Conservation (phyloP, 108 stramenopile genomes). For the Pseudonitzschia multiseries region DNA sequence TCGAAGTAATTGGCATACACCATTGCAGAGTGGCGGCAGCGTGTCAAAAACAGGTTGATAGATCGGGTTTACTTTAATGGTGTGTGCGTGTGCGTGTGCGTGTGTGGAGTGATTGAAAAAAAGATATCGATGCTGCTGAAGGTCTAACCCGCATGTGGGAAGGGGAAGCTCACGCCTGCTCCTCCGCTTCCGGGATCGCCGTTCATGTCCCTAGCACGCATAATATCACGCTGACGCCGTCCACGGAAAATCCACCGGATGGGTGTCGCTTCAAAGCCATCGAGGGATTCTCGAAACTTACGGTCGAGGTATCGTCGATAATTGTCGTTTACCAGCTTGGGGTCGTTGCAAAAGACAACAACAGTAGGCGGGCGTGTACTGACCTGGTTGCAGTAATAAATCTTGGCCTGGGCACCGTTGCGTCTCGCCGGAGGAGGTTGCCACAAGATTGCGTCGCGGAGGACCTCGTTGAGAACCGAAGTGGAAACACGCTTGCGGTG, state of each 20-base stretch:
- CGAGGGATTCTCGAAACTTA: conserved; percentile 92
- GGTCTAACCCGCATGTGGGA: conserved; percentile 75
- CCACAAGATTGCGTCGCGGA: conserved; percentile 94
- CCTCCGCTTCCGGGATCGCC: conserved; percentile 84
- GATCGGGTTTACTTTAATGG: background rate
- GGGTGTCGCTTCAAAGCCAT: conserved; percentile 93
- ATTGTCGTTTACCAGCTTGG: conserved; percentile 88
- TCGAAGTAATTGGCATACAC: background rate
- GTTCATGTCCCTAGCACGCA: conserved; percentile 69
- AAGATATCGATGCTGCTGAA: background rate
- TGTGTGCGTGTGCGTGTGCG: background rate
- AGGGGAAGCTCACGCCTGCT: conserved; percentile 76
- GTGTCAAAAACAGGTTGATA: no score
- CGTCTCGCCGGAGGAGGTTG: conserved; percentile 91
- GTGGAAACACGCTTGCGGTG: conserved; percentile 90
- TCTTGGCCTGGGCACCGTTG: conserved; percentile 88
- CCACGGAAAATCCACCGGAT: conserved; percentile 95
- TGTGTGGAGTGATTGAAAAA: background rate
- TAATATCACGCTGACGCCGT: conserved; percentile 82
- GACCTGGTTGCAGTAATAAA: conserved; percentile 95
- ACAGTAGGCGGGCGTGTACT: conserved; percentile 91
- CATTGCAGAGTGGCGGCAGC: no score
- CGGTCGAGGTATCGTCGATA: conserved; percentile 95
- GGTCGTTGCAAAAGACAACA: conserved; percentile 95
- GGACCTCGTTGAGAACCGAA: conserved; percentile 92